Evolutionary conservation across 805 yeast genomes (phyloP).

Genomic region (Lipomyces yamadae): DNA sequence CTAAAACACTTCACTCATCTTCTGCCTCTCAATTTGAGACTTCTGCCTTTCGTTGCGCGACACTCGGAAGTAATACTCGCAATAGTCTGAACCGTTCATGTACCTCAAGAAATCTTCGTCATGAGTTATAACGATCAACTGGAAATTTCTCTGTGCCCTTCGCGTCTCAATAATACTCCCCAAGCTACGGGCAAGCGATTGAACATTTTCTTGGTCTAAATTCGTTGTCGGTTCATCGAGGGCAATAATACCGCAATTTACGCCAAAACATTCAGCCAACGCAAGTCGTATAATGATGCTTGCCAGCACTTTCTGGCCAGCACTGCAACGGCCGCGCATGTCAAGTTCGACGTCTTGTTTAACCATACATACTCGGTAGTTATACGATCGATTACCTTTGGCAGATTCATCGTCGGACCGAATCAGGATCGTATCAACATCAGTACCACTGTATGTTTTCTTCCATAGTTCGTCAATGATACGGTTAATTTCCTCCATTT

Average conservation of each 20-base stretch:
- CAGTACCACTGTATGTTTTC: conserved; percentile 91
- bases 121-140: conserved; percentile 92
- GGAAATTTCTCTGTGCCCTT: conserved; percentile 82
- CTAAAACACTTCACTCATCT: conserved; percentile 30
- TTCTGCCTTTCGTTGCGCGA: conserved; percentile 80
- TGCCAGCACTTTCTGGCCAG: conserved; percentile 95
- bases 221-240: conserved; percentile 98
- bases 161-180: conserved; percentile 75
- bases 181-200: conserved; percentile 81
- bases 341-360: conserved; percentile 91
- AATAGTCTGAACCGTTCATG: conserved; percentile 82
- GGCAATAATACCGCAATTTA: conserved; percentile 93
- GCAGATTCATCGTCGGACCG: conserved; percentile 71
- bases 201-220: conserved; percentile 85
- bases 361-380: conserved; percentile 71
- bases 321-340: conserved; percentile 98
- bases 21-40: conserved; percentile 67
- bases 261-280: conserved; percentile 92
- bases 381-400: conserved; percentile 47
- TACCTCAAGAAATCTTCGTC: conserved; percentile 87
- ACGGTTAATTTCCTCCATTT: conserved; percentile 90
- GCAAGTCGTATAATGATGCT: conserved; percentile 90
- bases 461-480: conserved; percentile 93
- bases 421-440: conserved; percentile 87
- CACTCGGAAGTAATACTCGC: conserved; percentile 85